Percentiles rank a stretch among this genome's conserved stretches.
Conservation (phyloP, 1,284 basidiomycete genomes). For the Hymenochaete sp. region DNA sequence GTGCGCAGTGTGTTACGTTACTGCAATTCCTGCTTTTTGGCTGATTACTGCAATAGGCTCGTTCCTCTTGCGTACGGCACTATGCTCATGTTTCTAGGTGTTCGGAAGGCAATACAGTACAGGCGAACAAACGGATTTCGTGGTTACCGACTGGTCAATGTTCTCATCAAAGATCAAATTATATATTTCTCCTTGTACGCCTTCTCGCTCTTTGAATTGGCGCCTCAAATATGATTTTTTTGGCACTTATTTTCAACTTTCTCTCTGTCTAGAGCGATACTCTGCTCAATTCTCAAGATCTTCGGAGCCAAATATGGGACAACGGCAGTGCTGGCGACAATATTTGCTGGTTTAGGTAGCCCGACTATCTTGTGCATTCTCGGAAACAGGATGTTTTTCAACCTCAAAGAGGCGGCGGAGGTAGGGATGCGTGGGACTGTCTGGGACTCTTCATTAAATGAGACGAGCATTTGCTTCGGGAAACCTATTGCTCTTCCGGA, state of each 20-base stretch:
- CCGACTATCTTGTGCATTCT: conserved; percentile 6
- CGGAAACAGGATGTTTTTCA: conserved; percentile 5
- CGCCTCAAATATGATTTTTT: too few species aligned
- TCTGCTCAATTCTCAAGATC: not conserved
- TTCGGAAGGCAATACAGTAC: not conserved
- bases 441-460: too few species aligned
- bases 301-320: not conserved
- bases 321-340: not conserved
- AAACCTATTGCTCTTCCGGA: too few species aligned
- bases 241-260: too few species aligned
- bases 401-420: conserved; percentile 10
- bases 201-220: too few species aligned
- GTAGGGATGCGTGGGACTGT: not conserved
- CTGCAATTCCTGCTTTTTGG: too few species aligned
- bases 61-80: conserved; percentile 27
- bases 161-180: conserved; percentile 5
- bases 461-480: too few species aligned
- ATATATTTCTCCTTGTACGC: conserved; percentile 5
- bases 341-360: conserved; percentile 3
- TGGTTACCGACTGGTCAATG: not conserved
- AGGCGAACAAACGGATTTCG: not conserved
- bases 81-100: conserved; percentile 1
- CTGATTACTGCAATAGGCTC: too few species aligned
- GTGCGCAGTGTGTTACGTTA: too few species aligned
- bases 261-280: not conserved